Evolutionary conservation across 257 asterid genomes (phyloP).

Genomic region (Gentiana dahurica): DNA sequence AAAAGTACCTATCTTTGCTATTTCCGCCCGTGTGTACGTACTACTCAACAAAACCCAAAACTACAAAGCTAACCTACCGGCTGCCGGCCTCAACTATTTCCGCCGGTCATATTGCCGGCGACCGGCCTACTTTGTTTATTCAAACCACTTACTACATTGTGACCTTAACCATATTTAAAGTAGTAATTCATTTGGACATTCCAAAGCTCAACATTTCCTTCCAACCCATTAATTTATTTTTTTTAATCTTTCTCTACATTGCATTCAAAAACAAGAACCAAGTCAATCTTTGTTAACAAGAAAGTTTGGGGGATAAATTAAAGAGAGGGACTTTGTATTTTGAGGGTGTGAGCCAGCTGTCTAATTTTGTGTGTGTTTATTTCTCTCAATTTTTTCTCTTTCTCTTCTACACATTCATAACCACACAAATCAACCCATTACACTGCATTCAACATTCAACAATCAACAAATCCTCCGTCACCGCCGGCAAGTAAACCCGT

Average conservation of each 20-base stretch:
- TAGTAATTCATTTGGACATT: background rate
- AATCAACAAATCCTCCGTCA: background rate
- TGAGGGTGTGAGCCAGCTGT: conserved; percentile 90
- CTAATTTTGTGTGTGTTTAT: conserved; percentile 6
- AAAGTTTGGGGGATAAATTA: conserved; percentile 13
- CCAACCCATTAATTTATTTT: background rate
- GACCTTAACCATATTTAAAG: too few relatives aligned
- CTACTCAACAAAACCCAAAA: too few relatives aligned
- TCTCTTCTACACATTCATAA: conserved; percentile 10
- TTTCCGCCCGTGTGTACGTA: too few relatives aligned
- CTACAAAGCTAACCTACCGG: too few relatives aligned
- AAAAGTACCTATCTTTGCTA: too few relatives aligned
- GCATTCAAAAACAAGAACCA: conserved; percentile 1
- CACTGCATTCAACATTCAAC: too few relatives aligned
- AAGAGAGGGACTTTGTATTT: conserved; percentile 33
- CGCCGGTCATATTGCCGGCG: background rate
- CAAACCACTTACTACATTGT: too few relatives aligned
- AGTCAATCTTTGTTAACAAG: background rate
- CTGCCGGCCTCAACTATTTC: conserved; percentile 4
- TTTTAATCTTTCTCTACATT: too few relatives aligned
- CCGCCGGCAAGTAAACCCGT: conserved; percentile 18
- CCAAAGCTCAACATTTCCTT: background rate
- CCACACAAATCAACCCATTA: background rate
- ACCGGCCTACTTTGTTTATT: background rate
- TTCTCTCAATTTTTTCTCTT: conserved; percentile 4